Conservation (phyloP, 345 rosid species). For the Aegle marmelos region DNA sequence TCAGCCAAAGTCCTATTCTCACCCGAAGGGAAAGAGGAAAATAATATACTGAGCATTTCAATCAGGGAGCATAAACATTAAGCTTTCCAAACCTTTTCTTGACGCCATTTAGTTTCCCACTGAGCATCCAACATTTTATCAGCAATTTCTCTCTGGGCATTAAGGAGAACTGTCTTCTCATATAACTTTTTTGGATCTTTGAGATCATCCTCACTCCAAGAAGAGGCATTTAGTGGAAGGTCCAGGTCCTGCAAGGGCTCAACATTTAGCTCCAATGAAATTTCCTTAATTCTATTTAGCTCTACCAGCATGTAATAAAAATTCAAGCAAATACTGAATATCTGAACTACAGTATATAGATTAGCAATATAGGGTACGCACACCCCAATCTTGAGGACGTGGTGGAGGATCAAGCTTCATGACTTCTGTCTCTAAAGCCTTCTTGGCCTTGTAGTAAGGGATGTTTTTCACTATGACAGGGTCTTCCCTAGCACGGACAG, state of each 20-base stretch:
- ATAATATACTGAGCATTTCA: not conserved
- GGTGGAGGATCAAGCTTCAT: constrained; percentile 73
- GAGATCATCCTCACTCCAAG: constrained; percentile 92
- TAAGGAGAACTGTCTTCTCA: constrained; percentile 91
- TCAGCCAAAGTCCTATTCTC: not conserved
- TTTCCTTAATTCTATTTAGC: not conserved
- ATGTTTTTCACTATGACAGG: constrained; percentile 74
- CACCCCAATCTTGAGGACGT: constrained; percentile 92
- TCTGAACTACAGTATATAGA: not conserved
- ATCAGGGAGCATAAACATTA: not conserved
- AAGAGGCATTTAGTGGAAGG: constrained; percentile 74
- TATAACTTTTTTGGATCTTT: constrained; percentile 69
- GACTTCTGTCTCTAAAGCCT: constrained; percentile 76
- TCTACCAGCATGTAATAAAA: not conserved
- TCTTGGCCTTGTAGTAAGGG: constrained; percentile 83
- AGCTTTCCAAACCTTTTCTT: constrained; percentile 63
- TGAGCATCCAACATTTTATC: constrained; percentile 78
- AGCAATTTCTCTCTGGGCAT: constrained; percentile 91
- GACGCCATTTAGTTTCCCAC: constrained; percentile 92
- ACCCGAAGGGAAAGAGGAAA: not conserved
- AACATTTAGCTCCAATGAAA: constrained; percentile 11
- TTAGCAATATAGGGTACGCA: constrained; percentile 35
- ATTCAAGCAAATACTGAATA: not conserved
- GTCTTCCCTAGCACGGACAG: constrained; percentile 79
- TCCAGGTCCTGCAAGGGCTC: constrained; percentile 60